Evolutionary conservation across 768 basidiomycete genomes (phyloP).

Genomic region (Russula brevipes): DNA sequence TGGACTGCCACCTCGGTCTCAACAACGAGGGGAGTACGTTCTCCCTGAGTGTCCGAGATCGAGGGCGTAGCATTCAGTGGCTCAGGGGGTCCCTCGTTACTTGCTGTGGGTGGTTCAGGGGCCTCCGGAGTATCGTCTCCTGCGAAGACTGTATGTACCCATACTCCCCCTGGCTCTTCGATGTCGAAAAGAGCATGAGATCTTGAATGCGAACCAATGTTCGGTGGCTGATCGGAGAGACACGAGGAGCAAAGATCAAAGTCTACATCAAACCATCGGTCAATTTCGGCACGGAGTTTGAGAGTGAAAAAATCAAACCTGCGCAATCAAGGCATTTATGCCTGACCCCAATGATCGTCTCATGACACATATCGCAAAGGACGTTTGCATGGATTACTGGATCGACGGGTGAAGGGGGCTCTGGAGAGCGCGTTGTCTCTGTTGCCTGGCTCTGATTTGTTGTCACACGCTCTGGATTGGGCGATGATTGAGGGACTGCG

Average conservation of each 20-base stretch:
- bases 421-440: background rate
- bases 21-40: background rate
- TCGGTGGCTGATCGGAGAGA: constrained; percentile 36
- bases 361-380: constrained; percentile 61
- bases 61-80: background rate
- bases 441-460: background rate
- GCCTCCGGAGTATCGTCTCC: constrained; percentile 34
- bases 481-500: background rate
- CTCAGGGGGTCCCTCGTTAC: background rate
- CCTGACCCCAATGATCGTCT: constrained; percentile 55
- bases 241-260: constrained; percentile 68
- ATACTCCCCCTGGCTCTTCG: constrained; percentile 55
- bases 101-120: background rate
- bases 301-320: constrained; percentile 37
- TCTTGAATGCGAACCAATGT: constrained; percentile 13
- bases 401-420: background rate
- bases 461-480: background rate
- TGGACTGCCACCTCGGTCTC: constrained; percentile 42
- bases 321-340: constrained; percentile 80
- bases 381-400: constrained; percentile 47
- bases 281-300: background rate
- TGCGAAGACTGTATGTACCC: constrained; percentile 56
- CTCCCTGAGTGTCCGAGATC: background rate
- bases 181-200: constrained; percentile 68
- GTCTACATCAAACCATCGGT: constrained; percentile 37